Percentiles rank a stretch among this genome's conserved stretches.
Evolutionary conservation across 2,329 filamentous ascomycete species (phyloP).

Genomic region (Exophiala mesophila): DNA sequence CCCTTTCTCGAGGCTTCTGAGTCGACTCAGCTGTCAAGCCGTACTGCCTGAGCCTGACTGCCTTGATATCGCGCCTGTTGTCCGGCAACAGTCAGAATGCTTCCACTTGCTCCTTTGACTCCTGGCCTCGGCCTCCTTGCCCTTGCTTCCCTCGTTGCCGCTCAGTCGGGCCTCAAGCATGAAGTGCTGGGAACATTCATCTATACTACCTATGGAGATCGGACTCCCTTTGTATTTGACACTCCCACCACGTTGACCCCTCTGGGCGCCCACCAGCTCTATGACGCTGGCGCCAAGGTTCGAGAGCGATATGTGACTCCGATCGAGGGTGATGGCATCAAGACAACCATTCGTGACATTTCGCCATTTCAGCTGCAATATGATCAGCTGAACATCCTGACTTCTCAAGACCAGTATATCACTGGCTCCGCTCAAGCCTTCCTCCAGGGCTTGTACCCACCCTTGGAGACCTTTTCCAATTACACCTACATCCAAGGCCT

Average conservation of each 20-base stretch:
- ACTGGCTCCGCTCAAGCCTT: conserved; percentile 55
- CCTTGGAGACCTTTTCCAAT: conserved; percentile 35
- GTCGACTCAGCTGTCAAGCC: too few species aligned
- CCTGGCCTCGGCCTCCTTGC: conserved; percentile 12
- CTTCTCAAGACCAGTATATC: conserved; percentile 45
- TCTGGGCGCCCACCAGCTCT: conserved; percentile 52
- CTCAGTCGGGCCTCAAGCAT: conserved; percentile 29
- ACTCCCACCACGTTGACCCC: conserved; percentile 43
- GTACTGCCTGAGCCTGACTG: neutral
- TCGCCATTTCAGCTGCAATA: conserved; percentile 42
- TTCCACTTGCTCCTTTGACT: conserved; percentile 2
- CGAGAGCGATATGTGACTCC: conserved; percentile 49
- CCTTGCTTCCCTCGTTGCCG: conserved; percentile 10
- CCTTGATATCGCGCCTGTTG: too few species aligned
- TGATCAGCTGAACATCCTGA: conserved; percentile 45
- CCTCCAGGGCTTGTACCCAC: conserved; percentile 58
- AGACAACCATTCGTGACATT: conserved; percentile 40
- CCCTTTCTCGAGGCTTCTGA: neutral
- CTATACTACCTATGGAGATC: conserved; percentile 52
- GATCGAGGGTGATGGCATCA: conserved; percentile 5
- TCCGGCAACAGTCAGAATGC: conserved; percentile 7
- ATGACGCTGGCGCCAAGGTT: conserved; percentile 47
- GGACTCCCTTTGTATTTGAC: conserved; percentile 42
- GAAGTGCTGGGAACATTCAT: conserved; percentile 48
- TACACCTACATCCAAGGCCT: conserved; percentile 33